Conservation (phyloP, 352 stramenopile species). For the Globisporangium rhizosaccharum region DNA sequence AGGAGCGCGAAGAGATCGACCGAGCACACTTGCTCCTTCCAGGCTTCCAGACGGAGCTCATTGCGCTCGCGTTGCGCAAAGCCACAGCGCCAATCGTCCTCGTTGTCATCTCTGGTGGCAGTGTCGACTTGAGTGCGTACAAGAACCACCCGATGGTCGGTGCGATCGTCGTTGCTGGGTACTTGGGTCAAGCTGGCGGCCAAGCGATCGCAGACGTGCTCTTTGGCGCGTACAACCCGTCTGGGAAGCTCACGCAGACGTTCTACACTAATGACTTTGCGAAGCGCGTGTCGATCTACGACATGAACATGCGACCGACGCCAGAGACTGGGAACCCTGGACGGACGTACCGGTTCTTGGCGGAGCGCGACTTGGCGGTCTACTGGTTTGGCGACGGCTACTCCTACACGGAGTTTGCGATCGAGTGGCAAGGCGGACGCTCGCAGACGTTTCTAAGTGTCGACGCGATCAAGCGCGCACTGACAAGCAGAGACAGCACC, state of each 20-base stretch:
- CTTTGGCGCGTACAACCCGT: slow-evolving; percentile 67
- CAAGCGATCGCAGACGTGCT: slow-evolving; percentile 72
- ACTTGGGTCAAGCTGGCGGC: slow-evolving; percentile 62
- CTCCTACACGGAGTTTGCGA: slow-evolving; percentile 69
- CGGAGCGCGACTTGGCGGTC: slow-evolving; percentile 31
- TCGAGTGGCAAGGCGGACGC: slow-evolving; percentile 26
- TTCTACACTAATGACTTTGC: slow-evolving; percentile 58
- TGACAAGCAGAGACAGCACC: slow-evolving; percentile 1
- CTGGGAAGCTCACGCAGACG: slow-evolving; percentile 60
- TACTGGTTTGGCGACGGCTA: slow-evolving; percentile 76
- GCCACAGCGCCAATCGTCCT: slow-evolving; percentile 57
- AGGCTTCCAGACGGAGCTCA: slow-evolving; percentile 53
- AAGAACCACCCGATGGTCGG: slow-evolving; percentile 51
- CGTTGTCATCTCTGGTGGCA: slow-evolving; percentile 75
- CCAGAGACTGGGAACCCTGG: slow-evolving; percentile 51
- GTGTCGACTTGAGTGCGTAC: slow-evolving; percentile 64
- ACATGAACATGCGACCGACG: slow-evolving; percentile 84
- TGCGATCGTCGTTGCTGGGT: slow-evolving; percentile 63
- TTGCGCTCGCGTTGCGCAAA: slow-evolving; percentile 42
- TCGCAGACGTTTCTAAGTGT: slow-evolving; percentile 11
- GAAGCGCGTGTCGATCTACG: slow-evolving; percentile 51
- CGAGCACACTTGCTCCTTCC: slow-evolving; percentile 54
- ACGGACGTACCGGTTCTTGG: slow-evolving; percentile 85
- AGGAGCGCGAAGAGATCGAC: slow-evolving; percentile 70
- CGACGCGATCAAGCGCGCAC: slow-evolving; percentile 9